Evolutionary conservation across 129 eudicot genomes (phyloP).

Genomic region (Chrysanthemum lavandulifolium): DNA sequence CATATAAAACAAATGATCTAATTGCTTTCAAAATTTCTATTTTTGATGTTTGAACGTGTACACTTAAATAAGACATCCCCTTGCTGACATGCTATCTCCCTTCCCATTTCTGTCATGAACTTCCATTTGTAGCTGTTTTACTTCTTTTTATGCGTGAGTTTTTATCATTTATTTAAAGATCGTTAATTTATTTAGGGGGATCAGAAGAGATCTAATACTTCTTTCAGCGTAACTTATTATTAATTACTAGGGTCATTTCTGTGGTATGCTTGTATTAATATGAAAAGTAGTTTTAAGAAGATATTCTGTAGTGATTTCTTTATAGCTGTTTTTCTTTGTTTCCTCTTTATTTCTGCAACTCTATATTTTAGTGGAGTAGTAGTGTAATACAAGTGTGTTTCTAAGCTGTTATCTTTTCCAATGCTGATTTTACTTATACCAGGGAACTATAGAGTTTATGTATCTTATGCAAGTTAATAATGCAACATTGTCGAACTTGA

Average conservation of each 20-base stretch:
- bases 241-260: neutral
- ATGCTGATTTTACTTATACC: too few species aligned
- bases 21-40: neutral
- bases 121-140: constrained; percentile 1
- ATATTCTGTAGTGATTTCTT: neutral
- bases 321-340: neutral
- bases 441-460: neutral
- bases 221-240: neutral
- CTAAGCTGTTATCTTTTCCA: too few species aligned
- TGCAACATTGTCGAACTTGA: constrained; percentile 15
- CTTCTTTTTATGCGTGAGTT: neutral
- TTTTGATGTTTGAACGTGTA: neutral
- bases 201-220: constrained; percentile 5
- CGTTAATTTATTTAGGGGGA: neutral
- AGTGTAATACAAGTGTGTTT: too few species aligned
- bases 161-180: neutral
- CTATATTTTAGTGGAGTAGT: neutral
- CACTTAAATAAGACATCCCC: neutral
- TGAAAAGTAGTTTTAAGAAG: neutral
- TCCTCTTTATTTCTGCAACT: neutral
- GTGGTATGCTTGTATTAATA: neutral
- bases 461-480: constrained; percentile 3
- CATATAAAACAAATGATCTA: neutral
- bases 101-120: neutral
- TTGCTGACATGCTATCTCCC: neutral